These are phyloP conservation scores for Fusarium caatingaense DNA, from an alignment of 2,329 filamentous ascomycete genomes.

Conservation along the genomic window DNA sequence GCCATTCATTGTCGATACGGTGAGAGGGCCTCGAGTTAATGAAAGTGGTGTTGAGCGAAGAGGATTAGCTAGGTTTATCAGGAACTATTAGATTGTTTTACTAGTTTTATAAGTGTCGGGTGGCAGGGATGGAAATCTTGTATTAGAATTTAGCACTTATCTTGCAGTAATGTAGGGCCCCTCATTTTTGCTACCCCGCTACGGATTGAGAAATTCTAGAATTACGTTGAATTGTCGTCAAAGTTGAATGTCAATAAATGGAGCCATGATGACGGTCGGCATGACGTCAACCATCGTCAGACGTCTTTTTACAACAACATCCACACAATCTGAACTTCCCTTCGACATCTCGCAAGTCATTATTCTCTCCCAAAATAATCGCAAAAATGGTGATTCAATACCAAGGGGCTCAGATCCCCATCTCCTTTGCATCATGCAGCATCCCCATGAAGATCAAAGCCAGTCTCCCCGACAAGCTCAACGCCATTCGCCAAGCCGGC, in stretches of 20 bases:
- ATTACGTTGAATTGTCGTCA: constrained; percentile 17
- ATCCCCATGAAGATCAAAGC: constrained; percentile 59
- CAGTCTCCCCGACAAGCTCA: constrained; percentile 69
- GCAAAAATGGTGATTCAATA: constrained; percentile 20
- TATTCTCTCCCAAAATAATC: too few relatives aligned
- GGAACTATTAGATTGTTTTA: too few relatives aligned
- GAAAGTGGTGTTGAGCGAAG: too few relatives aligned
- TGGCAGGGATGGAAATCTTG: too few relatives aligned
- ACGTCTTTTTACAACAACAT: background rate
- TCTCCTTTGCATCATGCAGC: constrained; percentile 66
- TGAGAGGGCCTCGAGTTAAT: too few relatives aligned
- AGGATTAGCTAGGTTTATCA: too few relatives aligned
- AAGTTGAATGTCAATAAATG: background rate
- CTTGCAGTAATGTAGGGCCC: too few relatives aligned
- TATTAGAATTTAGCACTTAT: too few relatives aligned
- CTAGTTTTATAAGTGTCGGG: too few relatives aligned
- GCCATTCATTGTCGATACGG: too few relatives aligned
- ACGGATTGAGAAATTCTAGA: too few relatives aligned
- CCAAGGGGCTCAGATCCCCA: background rate
- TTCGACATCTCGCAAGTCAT: background rate
- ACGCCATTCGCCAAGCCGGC: constrained; percentile 71
- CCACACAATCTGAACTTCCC: background rate
- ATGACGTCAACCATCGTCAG: constrained; percentile 30
- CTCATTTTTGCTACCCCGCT: too few relatives aligned
- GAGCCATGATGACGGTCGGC: constrained; percentile 1